Conservation (phyloP, 768 basidiomycete species). For the Pholiota microspora region DNA sequence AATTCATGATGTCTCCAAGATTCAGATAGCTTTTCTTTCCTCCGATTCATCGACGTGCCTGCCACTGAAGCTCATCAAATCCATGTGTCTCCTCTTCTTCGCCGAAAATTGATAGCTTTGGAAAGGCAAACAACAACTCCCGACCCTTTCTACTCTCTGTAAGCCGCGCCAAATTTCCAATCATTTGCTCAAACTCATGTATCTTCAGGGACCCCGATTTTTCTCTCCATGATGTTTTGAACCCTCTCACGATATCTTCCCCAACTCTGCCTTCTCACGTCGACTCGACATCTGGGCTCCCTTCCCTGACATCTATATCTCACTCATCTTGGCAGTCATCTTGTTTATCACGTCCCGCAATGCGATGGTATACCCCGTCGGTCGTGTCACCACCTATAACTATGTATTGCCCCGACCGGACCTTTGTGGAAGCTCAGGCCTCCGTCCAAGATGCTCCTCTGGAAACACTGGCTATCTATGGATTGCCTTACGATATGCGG, state of each 20-base stretch:
- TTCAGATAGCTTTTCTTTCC: slow-evolving; percentile 73
- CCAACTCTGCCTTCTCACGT: slow-evolving; percentile 27
- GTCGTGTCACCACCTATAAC: slow-evolving; percentile 83
- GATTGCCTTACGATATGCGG: slow-evolving; percentile 65
- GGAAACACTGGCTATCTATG: slow-evolving; percentile 78
- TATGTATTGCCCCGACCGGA: slow-evolving; percentile 69
- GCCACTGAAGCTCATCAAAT: slow-evolving; percentile 65
- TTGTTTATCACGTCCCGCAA: slow-evolving; percentile 72
- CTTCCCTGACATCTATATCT: slow-evolving; percentile 62
- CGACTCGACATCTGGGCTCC: slow-evolving; percentile 40
- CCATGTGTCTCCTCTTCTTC: slow-evolving; percentile 59
- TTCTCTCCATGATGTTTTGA: slow-evolving; percentile 32
- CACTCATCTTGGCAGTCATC: slow-evolving; percentile 65
- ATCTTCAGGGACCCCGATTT: slow-evolving; percentile 52
- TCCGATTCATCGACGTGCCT: slow-evolving; percentile 62
- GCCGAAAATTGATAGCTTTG: slow-evolving; percentile 47
- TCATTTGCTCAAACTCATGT: background rate
- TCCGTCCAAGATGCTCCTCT: slow-evolving; percentile 63
- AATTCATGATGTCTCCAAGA: slow-evolving; percentile 18
- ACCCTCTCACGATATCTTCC: slow-evolving; percentile 34
- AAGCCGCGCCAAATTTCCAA: slow-evolving; percentile 10
- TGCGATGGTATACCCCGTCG: slow-evolving; percentile 85
- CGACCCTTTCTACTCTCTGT: slow-evolving; percentile 47
- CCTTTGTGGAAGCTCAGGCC: slow-evolving; percentile 72
- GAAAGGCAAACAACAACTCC: slow-evolving; percentile 39